Evolutionary conservation across 768 basidiomycete genomes (phyloP), one percentile per base, ranked within the genome.

Genomic region (Pulveroboletus ravenelii): DNA sequence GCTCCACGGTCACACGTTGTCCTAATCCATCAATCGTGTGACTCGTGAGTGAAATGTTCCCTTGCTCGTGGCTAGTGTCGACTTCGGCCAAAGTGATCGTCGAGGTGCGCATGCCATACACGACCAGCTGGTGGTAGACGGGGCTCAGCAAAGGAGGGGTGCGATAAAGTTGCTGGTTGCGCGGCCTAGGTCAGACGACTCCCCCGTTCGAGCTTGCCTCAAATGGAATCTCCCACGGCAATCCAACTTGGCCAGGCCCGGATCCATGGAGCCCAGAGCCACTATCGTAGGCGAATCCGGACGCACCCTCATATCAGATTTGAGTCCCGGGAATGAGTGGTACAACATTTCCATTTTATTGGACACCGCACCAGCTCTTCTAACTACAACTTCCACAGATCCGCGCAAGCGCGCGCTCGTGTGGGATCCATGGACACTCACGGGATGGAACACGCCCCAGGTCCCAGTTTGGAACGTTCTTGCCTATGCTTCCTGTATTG

Each of bases 281-380:
- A 23, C 20, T 50, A 12, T 52, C 50, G 10, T 41, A 9, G 32
- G 56, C 27, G 51, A 45, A 48, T 58, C 55, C 35, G 47, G 48
- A 27, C 25, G 6, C 5, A 27, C 25, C 6, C 25, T 27, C 25
- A 6, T 23, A 23, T 23, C 20, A 23, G 20, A 23, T 23, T 23
- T 23, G 20, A 27, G 6, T 6, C 25, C 25, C 25, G 27, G 46
- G 5, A 57, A 10, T 13, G 32, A 17, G 18, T 43, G 37, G 55
- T 44, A 53, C 56, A 34, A 52, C 15, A 17, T 30, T 37, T 51
- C 37, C 25, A 27, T 27, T 27, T 4, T 27, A 6, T 27, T 23
- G 14, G 23, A 30, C 27, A 36, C 41, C 10, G 29, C 36, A n/a
- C 12, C 25, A 12, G 13, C 10, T 10, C 37, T 32, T 47, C 41